Percentiles rank a stretch among this genome's conserved stretches.
These are phyloP conservation scores for Hypoxylon intermedium DNA, from an alignment of 495 filamentous ascomycete species.

Conservation along the genomic window DNA sequence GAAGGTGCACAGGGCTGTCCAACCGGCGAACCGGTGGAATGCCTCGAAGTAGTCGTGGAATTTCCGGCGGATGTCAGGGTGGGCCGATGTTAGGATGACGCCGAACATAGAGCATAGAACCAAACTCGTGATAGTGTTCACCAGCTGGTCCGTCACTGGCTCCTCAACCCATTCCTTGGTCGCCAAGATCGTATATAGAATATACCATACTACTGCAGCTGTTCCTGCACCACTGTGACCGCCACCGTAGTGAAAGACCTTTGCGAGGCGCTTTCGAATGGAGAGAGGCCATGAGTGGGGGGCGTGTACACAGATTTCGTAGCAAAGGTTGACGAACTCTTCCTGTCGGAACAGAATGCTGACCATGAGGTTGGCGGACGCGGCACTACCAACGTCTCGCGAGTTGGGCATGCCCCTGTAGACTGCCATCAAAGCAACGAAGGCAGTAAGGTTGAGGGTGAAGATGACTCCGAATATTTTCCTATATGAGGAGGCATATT, in stretches of 20 bases:
- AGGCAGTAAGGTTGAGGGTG: conserved; percentile 34
- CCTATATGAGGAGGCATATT: conserved; percentile 43
- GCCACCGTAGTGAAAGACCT: conserved; percentile 80
- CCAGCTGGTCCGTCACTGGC: conserved; percentile 26
- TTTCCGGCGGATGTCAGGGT: conserved; percentile 59
- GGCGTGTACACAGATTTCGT: conserved; percentile 61
- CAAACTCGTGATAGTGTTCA: conserved; percentile 52
- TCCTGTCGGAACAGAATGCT: conserved; percentile 72
- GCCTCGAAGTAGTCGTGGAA: conserved; percentile 72
- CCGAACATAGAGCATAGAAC: conserved; percentile 51
- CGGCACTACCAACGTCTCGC: conserved; percentile 47
- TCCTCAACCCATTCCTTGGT: conserved; percentile 56
- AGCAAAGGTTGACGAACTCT: conserved; percentile 75
- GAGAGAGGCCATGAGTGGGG: conserved; percentile 67
- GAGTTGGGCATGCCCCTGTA: conserved; percentile 37
- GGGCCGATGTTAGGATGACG: conserved; percentile 52
- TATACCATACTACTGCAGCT: conserved; percentile 73
- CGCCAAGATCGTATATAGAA: conserved; percentile 54
- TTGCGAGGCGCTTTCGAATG: conserved; percentile 69
- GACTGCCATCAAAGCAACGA: conserved; percentile 31
- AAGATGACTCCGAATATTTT: conserved; percentile 43
- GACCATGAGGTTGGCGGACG: conserved; percentile 57
- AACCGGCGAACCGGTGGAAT: conserved; percentile 71
- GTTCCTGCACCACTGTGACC: conserved; percentile 76
- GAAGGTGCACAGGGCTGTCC: conserved; percentile 66